Evolutionary conservation across 1,284 basidiomycete species (phyloP), one percentile per base, ranked within the genome.

Genomic region (Rhodofomes roseus): DNA sequence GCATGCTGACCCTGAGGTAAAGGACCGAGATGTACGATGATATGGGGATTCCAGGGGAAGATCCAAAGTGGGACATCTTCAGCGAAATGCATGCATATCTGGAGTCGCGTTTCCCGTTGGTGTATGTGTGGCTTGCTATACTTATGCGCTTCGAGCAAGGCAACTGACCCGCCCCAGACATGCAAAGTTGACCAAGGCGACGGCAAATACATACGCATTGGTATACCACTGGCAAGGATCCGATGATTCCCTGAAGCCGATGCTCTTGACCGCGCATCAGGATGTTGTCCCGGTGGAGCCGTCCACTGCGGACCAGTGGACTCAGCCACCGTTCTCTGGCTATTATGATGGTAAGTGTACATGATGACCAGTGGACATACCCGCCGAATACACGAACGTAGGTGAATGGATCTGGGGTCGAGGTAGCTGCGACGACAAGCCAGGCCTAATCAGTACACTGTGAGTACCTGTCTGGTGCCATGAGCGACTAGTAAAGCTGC

Each of bases 191-290:
- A 71, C 74, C 23, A 71, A 84, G 62, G 81, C 79, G 1, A 77
- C 79, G 56, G 82, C 91, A 58, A 85, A 87, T 66, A 81, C 81
- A 0, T 85, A 86, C 63, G 89, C 84, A 0, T 73, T 91, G 11
- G 75, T 91, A 1, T 90, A 81, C 65, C 81, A 84, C 39, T 88
- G 86, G 82, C 70, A 77, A 44, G 90, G 90, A 20, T 77, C 77
- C 0, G 76, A 87, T 61, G 54, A 70, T 1, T 67, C 73, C 5
- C 74, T 89, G 58, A 87, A 89, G 68, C 90, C 89, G 0, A 69
- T 88, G 2, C 74, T 91, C 37, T 71, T 92, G 46, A 81, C 83
- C 22, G 86, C 80, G 0, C 89, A 91, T 65, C 85, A 89, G 75
- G 84, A 86, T 67, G 81, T 82, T 37, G 83, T 85, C 1, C 83